phyloP scores from a whole-genome alignment of 345 rosid genomes.

The Linum lewisii region DNA sequence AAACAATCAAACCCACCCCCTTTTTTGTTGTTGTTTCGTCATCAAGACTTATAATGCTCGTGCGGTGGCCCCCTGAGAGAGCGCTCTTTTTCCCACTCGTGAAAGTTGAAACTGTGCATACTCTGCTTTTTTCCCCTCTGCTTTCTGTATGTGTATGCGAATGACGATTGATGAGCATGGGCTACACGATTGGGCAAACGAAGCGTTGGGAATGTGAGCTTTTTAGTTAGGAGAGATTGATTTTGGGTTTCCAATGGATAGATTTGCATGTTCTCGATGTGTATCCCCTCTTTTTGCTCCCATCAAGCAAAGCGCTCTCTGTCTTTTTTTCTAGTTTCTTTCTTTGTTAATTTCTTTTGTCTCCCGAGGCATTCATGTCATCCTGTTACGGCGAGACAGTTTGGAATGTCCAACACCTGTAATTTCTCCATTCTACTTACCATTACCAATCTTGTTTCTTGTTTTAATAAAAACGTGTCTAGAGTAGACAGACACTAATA shows the following conservation, averaged over 20 bases:
- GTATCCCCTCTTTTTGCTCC: conserved; percentile 1
- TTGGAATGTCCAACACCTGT: conserved; percentile 12
- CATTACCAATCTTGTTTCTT: too few species aligned
- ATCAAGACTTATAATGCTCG: too few species aligned
- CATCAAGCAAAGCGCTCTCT: not conserved
- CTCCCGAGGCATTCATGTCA: too few species aligned
- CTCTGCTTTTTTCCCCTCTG: conserved; percentile 1
- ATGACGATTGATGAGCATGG: conserved; percentile 8
- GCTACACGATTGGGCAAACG: conserved; percentile 16
- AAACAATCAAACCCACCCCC: not conserved
- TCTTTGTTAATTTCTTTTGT: conserved; percentile 1
- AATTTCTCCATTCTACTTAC: not conserved
- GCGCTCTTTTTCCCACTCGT: too few species aligned
- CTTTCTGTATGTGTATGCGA: conserved; percentile 12
- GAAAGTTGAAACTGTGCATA: too few species aligned
- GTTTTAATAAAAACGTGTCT: too few species aligned
- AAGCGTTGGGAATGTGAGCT: conserved; percentile 38
- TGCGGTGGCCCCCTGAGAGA: too few species aligned
- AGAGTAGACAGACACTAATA: too few species aligned
- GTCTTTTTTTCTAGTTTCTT: not conserved
- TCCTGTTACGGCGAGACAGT: conserved; percentile 22
- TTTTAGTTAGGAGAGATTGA: too few species aligned
- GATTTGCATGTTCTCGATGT: conserved; percentile 10
- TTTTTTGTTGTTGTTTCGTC: too few species aligned
- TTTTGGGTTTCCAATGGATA: conserved; percentile 24